Base-by-base conservation (phyloP, 352 stramenopile species). In the Globisporangium uncinulatum region DNA sequence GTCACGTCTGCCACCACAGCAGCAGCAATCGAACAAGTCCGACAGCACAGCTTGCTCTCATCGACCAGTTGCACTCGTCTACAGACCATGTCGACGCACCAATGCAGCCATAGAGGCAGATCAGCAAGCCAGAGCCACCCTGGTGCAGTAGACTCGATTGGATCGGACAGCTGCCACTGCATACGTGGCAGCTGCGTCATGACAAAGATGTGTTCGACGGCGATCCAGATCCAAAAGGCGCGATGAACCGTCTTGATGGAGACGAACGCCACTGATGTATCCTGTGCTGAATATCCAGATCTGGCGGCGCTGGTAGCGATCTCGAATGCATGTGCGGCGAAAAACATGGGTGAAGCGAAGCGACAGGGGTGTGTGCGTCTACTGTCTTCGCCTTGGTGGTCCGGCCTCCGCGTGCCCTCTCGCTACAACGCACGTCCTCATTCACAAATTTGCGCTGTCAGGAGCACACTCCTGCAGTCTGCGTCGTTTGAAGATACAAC, bases 361-460 rank as follows among this genome's bases (percentile, higher is more conserved):
- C 24, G 24, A 41, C 47, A 41, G 47, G 17, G 47, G 19, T n/a
- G 21, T 48, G 43, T 19, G 42, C 42, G 6, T 4, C 42, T 29
- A 9, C 6, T 11, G n/a, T 31, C 7, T 14, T 17, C 14, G 19
- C 43, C 8, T 17, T 10, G 19, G 31, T 29, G 19, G 43, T 48
- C 43, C n/a, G 19, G 9, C n/a, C n/a, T 48, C 14, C 5, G 21
- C 14, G 9, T 31, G n/a, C 31, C 8, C 3, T 48, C 15, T 17
- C 13, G 6, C 24, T 1, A 20, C 47, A 17, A 17, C 6, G 31
- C 17, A 21, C 17, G 11, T 24, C 17, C 34, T 61, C 73, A 81
- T 58, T 81, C 57, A 56, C 43, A 32, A 77, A 79, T 67, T 69
- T 66, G 59, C 63, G 24, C 43, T 48, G 51, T 53, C 17, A 42